Conservation (phyloP, 805 yeast species). For the Nakazawaea ernobii region DNA sequence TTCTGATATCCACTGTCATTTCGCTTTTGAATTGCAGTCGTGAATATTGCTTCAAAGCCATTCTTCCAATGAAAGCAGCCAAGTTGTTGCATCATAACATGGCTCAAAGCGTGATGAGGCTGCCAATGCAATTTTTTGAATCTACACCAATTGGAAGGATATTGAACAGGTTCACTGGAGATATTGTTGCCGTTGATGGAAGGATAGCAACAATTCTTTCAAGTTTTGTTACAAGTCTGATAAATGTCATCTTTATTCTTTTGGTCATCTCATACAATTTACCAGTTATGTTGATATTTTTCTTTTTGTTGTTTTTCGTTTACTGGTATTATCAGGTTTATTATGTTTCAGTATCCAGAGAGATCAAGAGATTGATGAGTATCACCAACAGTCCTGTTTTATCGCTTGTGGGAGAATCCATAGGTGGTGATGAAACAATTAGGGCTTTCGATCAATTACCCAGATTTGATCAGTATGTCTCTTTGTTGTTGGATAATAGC, state of each 20-base stretch:
- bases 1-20: background rate
- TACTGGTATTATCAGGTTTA: constrained; percentile 67
- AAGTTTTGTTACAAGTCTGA: constrained; percentile 36
- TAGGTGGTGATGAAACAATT: constrained; percentile 73
- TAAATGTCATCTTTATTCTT: constrained; percentile 44
- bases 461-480: constrained; percentile 55
- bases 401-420: constrained; percentile 77
- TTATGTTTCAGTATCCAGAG: constrained; percentile 69
- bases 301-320: constrained; percentile 41
- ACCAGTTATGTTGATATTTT: constrained; percentile 48
- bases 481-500: constrained; percentile 42
- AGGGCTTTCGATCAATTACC: constrained; percentile 66
- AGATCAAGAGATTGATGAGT: constrained; percentile 67
- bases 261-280: constrained; percentile 45
- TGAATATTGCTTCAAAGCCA: background rate
- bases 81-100: constrained; percentile 48
- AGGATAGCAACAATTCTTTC: constrained; percentile 49
- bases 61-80: constrained; percentile 53
- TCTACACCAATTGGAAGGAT: constrained; percentile 55
- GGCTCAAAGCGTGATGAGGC: constrained; percentile 46
- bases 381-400: constrained; percentile 70
- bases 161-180: constrained; percentile 42
- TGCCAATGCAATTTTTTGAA: constrained; percentile 67
- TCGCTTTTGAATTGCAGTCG: background rate
- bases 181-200: constrained; percentile 51